phyloP scores from a whole-genome alignment of 2,329 filamentous ascomycete species.

The Colletotrichum neosansevieriae region DNA sequence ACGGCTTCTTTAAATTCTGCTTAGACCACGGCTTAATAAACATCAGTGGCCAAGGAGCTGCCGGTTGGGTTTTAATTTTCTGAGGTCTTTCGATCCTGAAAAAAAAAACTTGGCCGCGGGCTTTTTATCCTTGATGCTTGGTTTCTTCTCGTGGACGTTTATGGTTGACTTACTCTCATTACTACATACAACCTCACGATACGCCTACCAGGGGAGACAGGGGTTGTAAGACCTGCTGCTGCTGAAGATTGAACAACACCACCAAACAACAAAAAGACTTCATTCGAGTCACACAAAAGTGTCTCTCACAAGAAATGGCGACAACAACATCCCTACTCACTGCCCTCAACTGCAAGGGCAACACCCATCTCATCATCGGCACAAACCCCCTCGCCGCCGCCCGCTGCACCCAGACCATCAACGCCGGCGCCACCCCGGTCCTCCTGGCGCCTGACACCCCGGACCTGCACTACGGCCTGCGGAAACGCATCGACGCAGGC shows the following conservation, averaged over 20 bases:
- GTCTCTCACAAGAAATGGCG: conserved; percentile 10
- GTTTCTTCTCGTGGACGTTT: not conserved
- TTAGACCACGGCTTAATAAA: not conserved
- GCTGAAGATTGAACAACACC: not conserved
- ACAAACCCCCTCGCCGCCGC: conserved; percentile 88
- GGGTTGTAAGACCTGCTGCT: conserved; percentile 20
- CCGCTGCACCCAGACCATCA: conserved; percentile 82
- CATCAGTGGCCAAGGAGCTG: not conserved
- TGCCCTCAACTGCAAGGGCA: conserved; percentile 75
- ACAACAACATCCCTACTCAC: conserved; percentile 71
- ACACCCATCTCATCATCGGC: conserved; percentile 88
- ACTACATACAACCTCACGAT: not conserved
- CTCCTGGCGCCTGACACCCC: conserved; percentile 78
- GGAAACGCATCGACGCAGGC: conserved; percentile 74
- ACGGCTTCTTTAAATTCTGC: not conserved
- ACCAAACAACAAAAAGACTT: not conserved
- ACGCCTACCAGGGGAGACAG: conserved; percentile 17
- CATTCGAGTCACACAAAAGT: not conserved
- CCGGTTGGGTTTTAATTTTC: not conserved
- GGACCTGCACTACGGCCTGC: conserved; percentile 68
- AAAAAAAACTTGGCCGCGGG: not conserved
- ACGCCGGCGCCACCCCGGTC: conserved; percentile 84
- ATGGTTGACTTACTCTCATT: not conserved
- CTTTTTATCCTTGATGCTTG: not conserved
- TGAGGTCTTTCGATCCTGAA: not conserved